Evolutionary conservation across 495 filamentous ascomycete genomes (phyloP), one percentile per base, ranked within the genome.

Genomic region (Talaromyces borbonicus): DNA sequence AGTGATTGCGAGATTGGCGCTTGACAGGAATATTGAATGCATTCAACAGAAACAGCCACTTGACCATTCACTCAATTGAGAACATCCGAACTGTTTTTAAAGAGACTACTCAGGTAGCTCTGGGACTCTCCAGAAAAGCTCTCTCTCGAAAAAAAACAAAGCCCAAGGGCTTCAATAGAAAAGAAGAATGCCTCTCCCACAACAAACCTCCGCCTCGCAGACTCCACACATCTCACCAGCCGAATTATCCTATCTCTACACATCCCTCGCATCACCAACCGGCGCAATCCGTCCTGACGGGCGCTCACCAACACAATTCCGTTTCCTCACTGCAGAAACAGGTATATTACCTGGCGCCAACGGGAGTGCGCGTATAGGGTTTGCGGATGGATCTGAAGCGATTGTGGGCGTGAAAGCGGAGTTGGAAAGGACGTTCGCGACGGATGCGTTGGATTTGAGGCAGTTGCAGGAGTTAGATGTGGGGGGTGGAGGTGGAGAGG

Each of bases 351-450:
- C 93, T 0, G 78, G 79, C 42, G 80, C 90, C 19, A 94, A 96
- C 60, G 92, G 93, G 38, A 90, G 84, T 65, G 90, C 92, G 48
- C 80, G 93, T 30, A 78, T 98, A 36, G 90, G 89, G 46, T 94
- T 95, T 62, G 85, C 87, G 9, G 92, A 97, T 59, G 93, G 93
- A 33, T 90, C 85, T 1, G 90, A 98, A 64, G 92, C 90, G 5
- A 81, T 97, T 48, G 90, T 95, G 16, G 92, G 92, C 25, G 82
- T 96, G 39, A 97, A 97, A 62, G 87, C 81, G 3, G 90, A 96
- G 61, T 85, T 97, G 5, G 87, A 95, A 66, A 77, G 73, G 61
- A 84, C 80, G 8, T 45, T 64, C 7, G 56, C 53, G 5, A 52
- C 63, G 1, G 62, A 67, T 45, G 60, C 56, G 11, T 56, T 59